Evolutionary conservation across 192 early-diverging fungal genomes (phyloP).

Genomic region (Linnemannia exigua): DNA sequence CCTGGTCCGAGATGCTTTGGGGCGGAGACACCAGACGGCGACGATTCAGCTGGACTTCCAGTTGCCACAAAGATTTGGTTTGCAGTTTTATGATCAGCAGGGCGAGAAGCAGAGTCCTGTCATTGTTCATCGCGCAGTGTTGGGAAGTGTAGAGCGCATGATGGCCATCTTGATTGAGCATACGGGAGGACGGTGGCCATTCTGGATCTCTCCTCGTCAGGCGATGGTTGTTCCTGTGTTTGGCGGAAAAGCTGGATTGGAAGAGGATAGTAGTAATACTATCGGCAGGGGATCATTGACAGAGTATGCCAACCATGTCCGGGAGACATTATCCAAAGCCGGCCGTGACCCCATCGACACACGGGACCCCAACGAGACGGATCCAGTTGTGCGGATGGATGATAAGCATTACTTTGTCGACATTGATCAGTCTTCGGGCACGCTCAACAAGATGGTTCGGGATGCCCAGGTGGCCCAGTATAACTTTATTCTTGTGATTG

Average conservation of each 20-base stretch:
- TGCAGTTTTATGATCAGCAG: slow-evolving; percentile 81
- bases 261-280: slow-evolving; percentile 9
- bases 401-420: slow-evolving; percentile 85
- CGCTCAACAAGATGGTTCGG: slow-evolving; percentile 83
- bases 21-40: slow-evolving; percentile 91
- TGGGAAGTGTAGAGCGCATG: slow-evolving; percentile 95
- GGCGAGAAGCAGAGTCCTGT: slow-evolving; percentile 81
- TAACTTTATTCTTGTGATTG: slow-evolving; percentile 90
- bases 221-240: slow-evolving; percentile 86
- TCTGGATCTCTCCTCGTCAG: slow-evolving; percentile 95
- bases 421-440: slow-evolving; percentile 74
- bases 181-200: slow-evolving; percentile 92
- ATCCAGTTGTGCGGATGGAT: slow-evolving; percentile 60
- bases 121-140: slow-evolving; percentile 94
- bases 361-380: neutral
- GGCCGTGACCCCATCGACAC: slow-evolving; percentile 6
- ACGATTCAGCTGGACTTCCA: slow-evolving; percentile 98
- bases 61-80: slow-evolving; percentile 85
- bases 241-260: slow-evolving; percentile 50
- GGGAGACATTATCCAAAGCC: slow-evolving; percentile 45
- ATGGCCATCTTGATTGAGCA: slow-evolving; percentile 96
- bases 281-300: slow-evolving; percentile 55
- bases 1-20: slow-evolving; percentile 83
- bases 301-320: slow-evolving; percentile 78
- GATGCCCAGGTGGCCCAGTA: slow-evolving; percentile 87